Evolutionary conservation across 805 yeast species (phyloP), one percentile per base, ranked within the genome.

Genomic region (Candida lessepsii): DNA sequence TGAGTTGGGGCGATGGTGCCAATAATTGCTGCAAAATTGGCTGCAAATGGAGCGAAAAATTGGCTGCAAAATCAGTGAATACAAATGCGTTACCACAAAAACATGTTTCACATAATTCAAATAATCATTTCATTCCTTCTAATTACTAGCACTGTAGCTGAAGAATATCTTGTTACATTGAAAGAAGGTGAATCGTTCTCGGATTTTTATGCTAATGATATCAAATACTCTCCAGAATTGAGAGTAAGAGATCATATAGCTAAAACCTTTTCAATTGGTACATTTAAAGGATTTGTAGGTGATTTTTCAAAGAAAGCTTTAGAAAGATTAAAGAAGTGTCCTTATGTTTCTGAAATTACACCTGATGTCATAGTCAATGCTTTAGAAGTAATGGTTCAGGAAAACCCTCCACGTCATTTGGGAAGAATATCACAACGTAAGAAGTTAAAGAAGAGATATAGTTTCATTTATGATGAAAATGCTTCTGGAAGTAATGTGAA

Each of bases 201-300:
- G 13, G 56, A 64, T 19, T 70, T 80, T 26, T 65, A 77, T 46
- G 56, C 63, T 1, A 72, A 71, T 48, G 79, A 75, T 35, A 54
- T 67, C 8, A 61, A 52, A 11, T 56, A 54, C 37, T 65, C 69
- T 0, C 52, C 50, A 18, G 49, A 54, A 3, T 57, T 74, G 20
- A 73, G 78, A 51, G 60, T 73, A 38, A 57, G 76, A 45, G 65
- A 71, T 27, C 58, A 68, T 29, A 72, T 86, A 19, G 65, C 70
- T 9, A 70, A 73, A 40, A 65, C 75, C 9, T 79, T 79, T 48
- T 71, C 84, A 0, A 78, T 87, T 52, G 95, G 95, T 1, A 71
- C 70, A 16, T 83, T 86, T 54, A 78, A 75, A 47, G 95, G 85
- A 0, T 76, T 88, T 45, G 71, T 82, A 0, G 88, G 89, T 1